phyloP scores from a whole-genome alignment of 1,139 yeast genomes.

The Saccharomycopsis hybrid region DNA sequence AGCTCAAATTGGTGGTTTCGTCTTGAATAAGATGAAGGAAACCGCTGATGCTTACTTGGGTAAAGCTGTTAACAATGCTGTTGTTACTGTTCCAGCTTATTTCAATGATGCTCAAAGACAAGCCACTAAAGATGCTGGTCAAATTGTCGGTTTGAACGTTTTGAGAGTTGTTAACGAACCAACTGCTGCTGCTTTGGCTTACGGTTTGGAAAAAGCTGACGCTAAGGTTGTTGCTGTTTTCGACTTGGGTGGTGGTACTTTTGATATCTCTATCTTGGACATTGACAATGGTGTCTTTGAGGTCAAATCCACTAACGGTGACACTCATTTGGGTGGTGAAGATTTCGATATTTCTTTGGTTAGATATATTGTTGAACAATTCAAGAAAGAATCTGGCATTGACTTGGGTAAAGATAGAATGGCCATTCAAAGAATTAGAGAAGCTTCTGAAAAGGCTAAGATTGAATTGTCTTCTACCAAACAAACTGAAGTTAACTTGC shows the following conservation, averaged over 20 bases:
- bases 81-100: constrained; percentile 96
- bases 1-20: constrained; percentile 95
- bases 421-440: constrained; percentile 99
- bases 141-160: constrained; percentile 92
- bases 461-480: constrained; percentile 93
- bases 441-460: constrained; percentile 99
- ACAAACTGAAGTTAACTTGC: constrained; percentile 91
- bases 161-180: constrained; percentile 98
- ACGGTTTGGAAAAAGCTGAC: constrained; percentile 83
- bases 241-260: constrained; percentile 88
- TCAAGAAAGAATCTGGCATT: constrained; percentile 89
- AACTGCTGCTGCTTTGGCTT: constrained; percentile 97
- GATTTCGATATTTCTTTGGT: constrained; percentile 85
- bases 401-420: constrained; percentile 89
- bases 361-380: constrained; percentile 83
- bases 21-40: constrained; percentile 88
- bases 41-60: constrained; percentile 91
- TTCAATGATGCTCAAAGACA: constrained; percentile 98
- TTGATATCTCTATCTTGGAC: constrained; percentile 78
- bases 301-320: constrained; percentile 85
- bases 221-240: constrained; percentile 71
- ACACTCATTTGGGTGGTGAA: constrained; percentile 88
- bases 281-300: constrained; percentile 86
- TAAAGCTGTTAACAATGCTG: constrained; percentile 82
- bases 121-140: constrained; percentile 98